Evolutionary conservation across 495 filamentous ascomycete species (phyloP), one percentile per base, ranked within the genome.

Genomic region (Recurvomyces mirabilis): DNA sequence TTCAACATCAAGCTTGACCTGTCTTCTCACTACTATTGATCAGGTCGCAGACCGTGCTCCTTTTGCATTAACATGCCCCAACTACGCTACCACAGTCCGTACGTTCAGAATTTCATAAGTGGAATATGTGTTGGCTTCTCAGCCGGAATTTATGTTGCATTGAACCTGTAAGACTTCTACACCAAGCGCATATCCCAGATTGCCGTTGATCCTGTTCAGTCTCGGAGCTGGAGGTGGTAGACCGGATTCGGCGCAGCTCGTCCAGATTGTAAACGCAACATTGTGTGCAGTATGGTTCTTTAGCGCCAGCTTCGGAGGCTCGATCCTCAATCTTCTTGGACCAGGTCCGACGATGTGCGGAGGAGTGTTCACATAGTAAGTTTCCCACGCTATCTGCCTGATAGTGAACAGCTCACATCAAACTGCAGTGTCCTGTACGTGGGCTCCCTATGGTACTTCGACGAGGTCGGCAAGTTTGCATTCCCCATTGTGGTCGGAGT

Each of bases 371-470:
- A 11, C 15, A 7, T 35, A 35, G 9, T 10, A 11, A 35, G 32
- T 9, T n/a, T n/a, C n/a, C n/a, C n/a, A n/a, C n/a, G n/a, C n/a
- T n/a, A n/a, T n/a, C n/a, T n/a, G n/a, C n/a, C n/a, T n/a, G n/a
- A n/a, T n/a, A n/a, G n/a, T n/a, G n/a, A n/a, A 7, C 26, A 29
- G 26, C 26, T 29, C 7, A 29, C 26, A 29, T 29, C 7, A 29
- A n/a, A 7, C 7, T 29, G n/a, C 26, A 29, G 26, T n/a, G 26
- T 29, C 26, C 7, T 29, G 4, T 54, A 54, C 34, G 51, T 54
- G 35, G 51, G 47, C 34, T 41, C 41, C 2, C 42, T 51, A 9
- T 54, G 47, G 47, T 54, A 54, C 47, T 54, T 33, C 41, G 51
- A 54, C 22, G 34, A 54, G 41, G 42, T 41, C n/a, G 51, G 47